Percentiles rank a stretch among this genome's conserved stretches.
Evolutionary conservation across 768 basidiomycete genomes (phyloP).

Genomic region (Russula ochroleuca): DNA sequence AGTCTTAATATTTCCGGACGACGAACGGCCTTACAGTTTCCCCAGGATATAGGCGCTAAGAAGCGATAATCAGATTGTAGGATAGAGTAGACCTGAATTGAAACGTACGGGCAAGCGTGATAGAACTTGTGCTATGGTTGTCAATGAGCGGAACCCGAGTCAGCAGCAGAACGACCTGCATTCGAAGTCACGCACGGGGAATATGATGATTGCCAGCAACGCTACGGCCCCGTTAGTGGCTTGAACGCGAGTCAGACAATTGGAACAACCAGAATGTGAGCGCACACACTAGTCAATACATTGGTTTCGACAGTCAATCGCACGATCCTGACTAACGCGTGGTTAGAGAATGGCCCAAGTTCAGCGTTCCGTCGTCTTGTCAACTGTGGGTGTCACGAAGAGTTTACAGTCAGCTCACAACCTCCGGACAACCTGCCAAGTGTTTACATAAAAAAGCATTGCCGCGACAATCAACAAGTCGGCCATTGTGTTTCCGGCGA

Average conservation of each 20-base stretch:
- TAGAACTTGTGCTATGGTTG: slow-evolving; percentile 4
- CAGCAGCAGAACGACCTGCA: not conserved
- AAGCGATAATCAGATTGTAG: not conserved
- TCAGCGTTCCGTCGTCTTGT: not conserved
- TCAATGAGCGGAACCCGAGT: not conserved
- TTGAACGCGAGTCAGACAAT: not conserved
- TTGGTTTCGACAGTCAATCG: slow-evolving; percentile 15
- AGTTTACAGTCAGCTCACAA: not conserved
- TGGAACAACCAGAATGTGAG: not conserved
- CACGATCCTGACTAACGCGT: not conserved
- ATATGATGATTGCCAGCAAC: not conserved
- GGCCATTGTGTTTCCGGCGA: not conserved
- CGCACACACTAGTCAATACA: not conserved
- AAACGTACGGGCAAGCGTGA: slow-evolving; percentile 13
- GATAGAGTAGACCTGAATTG: not conserved
- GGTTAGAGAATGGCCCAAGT: not conserved
- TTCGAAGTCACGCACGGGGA: not conserved
- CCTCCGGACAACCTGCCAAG: not conserved
- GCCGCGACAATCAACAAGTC: not conserved
- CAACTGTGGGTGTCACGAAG: not conserved
- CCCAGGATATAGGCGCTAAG: slow-evolving; percentile 8
- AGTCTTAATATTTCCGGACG: not conserved
- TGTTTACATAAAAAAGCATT: slow-evolving; percentile 13
- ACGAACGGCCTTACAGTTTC: slow-evolving; percentile 3
- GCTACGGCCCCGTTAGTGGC: not conserved